Conservation (phyloP, 163 green algal species). For the Chlamydomonas reinhardtii region DNA sequence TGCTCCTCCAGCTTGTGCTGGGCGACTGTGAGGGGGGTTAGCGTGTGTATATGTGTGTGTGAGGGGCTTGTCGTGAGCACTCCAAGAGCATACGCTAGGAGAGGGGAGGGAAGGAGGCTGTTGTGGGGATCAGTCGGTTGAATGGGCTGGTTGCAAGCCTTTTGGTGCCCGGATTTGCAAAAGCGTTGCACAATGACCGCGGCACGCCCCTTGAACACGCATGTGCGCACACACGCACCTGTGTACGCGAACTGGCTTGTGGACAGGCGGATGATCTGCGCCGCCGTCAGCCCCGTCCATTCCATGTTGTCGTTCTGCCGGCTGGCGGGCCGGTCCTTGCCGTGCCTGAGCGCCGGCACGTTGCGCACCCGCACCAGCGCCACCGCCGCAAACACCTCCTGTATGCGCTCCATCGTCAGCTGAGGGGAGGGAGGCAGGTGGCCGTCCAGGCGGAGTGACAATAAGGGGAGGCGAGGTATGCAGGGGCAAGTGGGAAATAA, state of each 20-base stretch:
- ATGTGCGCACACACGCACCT: background rate
- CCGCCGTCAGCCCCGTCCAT: constrained; percentile 44
- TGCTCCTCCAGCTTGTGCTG: constrained; percentile 53
- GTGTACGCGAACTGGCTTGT: constrained; percentile 48
- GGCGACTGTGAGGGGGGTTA: constrained; percentile 6
- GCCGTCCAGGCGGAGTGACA: background rate
- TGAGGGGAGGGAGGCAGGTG: background rate
- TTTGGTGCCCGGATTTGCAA: too few relatives aligned
- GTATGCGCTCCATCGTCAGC: constrained; percentile 49
- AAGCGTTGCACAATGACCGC: too few relatives aligned
- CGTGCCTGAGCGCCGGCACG: background rate
- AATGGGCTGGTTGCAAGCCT: too few relatives aligned
- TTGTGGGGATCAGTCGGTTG: too few relatives aligned
- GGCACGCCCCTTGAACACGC: too few relatives aligned
- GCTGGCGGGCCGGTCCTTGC: too few relatives aligned
- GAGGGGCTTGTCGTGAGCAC: too few relatives aligned
- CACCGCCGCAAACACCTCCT: constrained; percentile 47
- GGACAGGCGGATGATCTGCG: constrained; percentile 51
- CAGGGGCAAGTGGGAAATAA: too few relatives aligned
- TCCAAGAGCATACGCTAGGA: too few relatives aligned
- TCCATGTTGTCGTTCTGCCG: constrained; percentile 31
- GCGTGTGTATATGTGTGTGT: background rate
- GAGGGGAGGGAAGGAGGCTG: too few relatives aligned
- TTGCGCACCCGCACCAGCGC: constrained; percentile 12
- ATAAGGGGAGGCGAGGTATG: background rate